Evolutionary conservation across 2,329 filamentous ascomycete species (phyloP), one percentile per base, ranked within the genome.

Genomic region (Fusarium illudens): DNA sequence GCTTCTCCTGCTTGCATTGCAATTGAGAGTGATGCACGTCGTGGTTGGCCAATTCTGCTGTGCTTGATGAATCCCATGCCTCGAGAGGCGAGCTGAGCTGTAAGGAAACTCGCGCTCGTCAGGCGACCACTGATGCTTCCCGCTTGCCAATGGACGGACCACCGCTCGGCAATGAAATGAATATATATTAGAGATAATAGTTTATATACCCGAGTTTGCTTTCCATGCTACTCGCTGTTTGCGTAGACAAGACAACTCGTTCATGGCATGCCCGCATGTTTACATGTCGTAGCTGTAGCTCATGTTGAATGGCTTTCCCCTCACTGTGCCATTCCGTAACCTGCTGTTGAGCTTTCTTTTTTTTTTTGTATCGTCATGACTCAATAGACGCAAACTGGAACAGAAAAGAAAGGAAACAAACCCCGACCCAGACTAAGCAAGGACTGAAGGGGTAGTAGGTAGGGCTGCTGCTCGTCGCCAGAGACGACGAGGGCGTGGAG

Each of bases 251-350:
- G 34, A 55, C 55, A 44, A 32, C 42, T 62, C 44, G 42, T 42
- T 58, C 50, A 29, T 58, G 44, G 42, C 50, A 50, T 71, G 44
- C 33, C 55, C 46, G 49, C 39, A 56, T 57, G 49, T 58, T 46
- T 49, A 44, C 44, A 44, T 44, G 58, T 53, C 60, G 64, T 68
- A 67, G 64, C 64, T 66, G 59, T 75, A 76, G 76, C 75, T 75
- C 76, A 78, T 77, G 76, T 78, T 75, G 74, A 78, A 77, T 77
- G 74, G 63, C 71, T 73, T 68, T 62, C 59, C 56, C 49, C 60
- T 55, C 39, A 30, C 37, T 58, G 65, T 69, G 71, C 68, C 72
- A 69, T 72, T 74, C 68, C 59, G 53, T 54, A 58, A 65, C 44
- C 42, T 59, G 59, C 44, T 64, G 62, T 72, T 73, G 71, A 72